These are phyloP conservation scores for Vitis hybrid DNA, from an alignment of 177 flowering plant species.

Conservation along the genomic window DNA sequence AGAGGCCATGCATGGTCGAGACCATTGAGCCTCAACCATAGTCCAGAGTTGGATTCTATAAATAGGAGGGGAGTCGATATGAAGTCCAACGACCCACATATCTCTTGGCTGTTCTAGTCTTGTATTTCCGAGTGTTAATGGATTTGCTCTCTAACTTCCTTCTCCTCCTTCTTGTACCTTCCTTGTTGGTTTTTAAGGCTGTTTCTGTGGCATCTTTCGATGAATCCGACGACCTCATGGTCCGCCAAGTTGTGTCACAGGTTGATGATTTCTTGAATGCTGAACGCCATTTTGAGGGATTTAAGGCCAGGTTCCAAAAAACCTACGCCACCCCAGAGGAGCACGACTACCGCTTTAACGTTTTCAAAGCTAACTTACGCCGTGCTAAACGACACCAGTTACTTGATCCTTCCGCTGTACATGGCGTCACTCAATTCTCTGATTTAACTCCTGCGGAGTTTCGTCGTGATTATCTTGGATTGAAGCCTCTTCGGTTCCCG, in stretches of 20 bases:
- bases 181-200: slow-evolving; percentile 11
- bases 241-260: slow-evolving; percentile 51
- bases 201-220: slow-evolving; percentile 3
- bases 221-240: slow-evolving; percentile 32
- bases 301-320: slow-evolving; percentile 51
- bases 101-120: too few relatives aligned
- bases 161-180: slow-evolving; percentile 10
- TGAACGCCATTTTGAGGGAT: slow-evolving; percentile 52
- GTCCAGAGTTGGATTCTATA: too few relatives aligned
- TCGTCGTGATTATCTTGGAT: slow-evolving; percentile 45
- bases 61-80: too few relatives aligned
- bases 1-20: too few relatives aligned
- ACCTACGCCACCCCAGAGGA: slow-evolving; percentile 56
- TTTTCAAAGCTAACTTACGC: slow-evolving; percentile 66
- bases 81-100: too few relatives aligned
- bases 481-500: slow-evolving; percentile 45
- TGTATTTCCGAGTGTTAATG: too few relatives aligned
- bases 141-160: not conserved
- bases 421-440: slow-evolving; percentile 72
- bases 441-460: slow-evolving; percentile 72
- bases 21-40: too few relatives aligned
- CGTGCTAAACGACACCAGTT: slow-evolving; percentile 60
- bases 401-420: slow-evolving; percentile 69
- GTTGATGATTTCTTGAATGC: slow-evolving; percentile 37
- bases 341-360: slow-evolving; percentile 55